These are phyloP conservation scores for Murraya paniculata DNA, from an alignment of 345 rosid species.

Conservation along the genomic window DNA sequence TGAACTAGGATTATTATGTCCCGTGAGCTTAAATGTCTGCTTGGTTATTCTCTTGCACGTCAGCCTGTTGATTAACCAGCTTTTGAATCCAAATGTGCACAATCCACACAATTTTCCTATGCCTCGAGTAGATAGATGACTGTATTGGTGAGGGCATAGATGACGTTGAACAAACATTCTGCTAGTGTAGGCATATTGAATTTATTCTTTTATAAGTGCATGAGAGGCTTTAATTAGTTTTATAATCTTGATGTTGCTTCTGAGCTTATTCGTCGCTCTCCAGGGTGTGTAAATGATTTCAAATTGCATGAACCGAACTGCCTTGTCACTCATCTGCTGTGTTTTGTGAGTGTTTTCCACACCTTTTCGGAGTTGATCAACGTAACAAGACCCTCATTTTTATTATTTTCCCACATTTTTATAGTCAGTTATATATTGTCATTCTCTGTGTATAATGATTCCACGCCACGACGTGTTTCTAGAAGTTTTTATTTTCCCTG, in stretches of 20 bases:
- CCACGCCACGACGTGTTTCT: background rate
- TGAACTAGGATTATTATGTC: background rate
- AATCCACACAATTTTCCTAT: background rate
- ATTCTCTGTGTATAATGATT: too few species aligned
- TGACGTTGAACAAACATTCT: conserved; percentile 9
- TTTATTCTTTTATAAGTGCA: conserved; percentile 10
- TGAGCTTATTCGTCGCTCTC: background rate
- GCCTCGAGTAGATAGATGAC: background rate
- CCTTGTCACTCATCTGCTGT: background rate
- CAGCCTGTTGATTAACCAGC: background rate
- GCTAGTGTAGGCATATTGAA: conserved; percentile 2
- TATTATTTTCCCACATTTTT: too few species aligned
- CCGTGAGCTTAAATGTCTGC: background rate
- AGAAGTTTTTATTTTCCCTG: background rate
- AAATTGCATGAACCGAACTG: conserved; percentile 4
- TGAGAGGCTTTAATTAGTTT: background rate
- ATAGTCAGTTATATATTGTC: too few species aligned
- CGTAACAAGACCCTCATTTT: too few species aligned
- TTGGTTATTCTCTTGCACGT: background rate
- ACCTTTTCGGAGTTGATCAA: background rate
- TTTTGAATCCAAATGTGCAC: background rate
- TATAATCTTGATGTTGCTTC: background rate
- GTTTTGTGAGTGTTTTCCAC: too few species aligned
- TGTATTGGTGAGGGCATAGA: background rate
- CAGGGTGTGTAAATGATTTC: background rate